Percentiles rank a stretch among this genome's conserved stretches.
Evolutionary conservation across 1,139 yeast genomes (phyloP).

Genomic region (Suhomyces bribrorum): DNA sequence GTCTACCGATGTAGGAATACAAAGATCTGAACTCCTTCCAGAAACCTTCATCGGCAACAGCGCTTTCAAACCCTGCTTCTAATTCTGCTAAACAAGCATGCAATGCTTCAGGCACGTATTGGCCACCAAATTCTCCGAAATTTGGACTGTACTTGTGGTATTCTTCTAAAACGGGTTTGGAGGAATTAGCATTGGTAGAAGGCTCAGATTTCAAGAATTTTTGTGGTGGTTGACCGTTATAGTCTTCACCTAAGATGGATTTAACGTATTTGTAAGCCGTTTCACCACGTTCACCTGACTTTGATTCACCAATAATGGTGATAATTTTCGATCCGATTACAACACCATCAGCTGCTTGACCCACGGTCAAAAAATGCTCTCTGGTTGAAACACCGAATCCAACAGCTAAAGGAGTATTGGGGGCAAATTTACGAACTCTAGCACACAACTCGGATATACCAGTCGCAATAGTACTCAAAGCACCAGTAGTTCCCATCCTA

Average conservation of each 20-base stretch:
- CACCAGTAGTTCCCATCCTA: conserved; percentile 98
- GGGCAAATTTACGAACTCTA: conserved; percentile 72
- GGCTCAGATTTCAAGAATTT: conserved; percentile 29
- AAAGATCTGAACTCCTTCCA: conserved; percentile 89
- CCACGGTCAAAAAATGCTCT: conserved; percentile 83
- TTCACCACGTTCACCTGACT: conserved; percentile 58
- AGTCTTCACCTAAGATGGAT: conserved; percentile 68
- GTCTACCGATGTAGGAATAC: conserved; percentile 91
- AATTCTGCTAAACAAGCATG: conserved; percentile 89
- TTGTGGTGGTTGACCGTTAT: conserved; percentile 34
- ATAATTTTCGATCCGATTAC: conserved; percentile 91
- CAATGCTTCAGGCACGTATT: conserved; percentile 95
- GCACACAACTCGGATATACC: conserved; percentile 69
- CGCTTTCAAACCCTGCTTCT: conserved; percentile 82
- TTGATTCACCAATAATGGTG: conserved; percentile 63
- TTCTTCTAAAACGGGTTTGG: conserved; percentile 53
- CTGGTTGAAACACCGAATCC: conserved; percentile 97
- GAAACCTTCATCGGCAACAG: conserved; percentile 83
- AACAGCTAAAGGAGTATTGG: conserved; percentile 83
- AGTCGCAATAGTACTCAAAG: conserved; percentile 61
- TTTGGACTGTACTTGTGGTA: conserved; percentile 61
- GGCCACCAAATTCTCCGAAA: conserved; percentile 98
- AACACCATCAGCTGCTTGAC: conserved; percentile 84
- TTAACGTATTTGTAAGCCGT: conserved; percentile 68
- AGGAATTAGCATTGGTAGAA: conserved; percentile 24